A percentile compares a stretch with the other conserved stretches of the same genome.
Evolutionary conservation across 2,329 filamentous ascomycete species (phyloP).

Genomic region (Cladosporium velox): DNA sequence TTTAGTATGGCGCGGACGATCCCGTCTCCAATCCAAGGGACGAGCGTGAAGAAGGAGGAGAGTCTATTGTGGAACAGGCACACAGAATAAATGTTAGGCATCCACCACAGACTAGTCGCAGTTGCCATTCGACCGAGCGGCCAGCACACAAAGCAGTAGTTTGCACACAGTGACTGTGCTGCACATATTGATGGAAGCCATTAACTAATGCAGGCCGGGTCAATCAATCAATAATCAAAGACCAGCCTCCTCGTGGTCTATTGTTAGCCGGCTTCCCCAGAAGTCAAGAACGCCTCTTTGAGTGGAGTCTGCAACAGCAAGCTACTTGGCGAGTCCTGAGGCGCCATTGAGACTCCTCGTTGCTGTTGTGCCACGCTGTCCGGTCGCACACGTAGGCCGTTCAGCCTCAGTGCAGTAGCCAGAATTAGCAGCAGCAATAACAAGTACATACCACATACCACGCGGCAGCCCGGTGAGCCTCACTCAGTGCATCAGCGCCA

Average conservation of each 20-base stretch:
- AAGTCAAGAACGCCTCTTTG: background rate
- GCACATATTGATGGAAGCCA: background rate
- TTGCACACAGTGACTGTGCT: background rate
- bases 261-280: conserved; percentile 7
- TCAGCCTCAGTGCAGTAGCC: background rate
- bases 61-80: background rate
- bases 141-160: background rate
- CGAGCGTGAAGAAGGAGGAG: conserved; percentile 3
- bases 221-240: background rate
- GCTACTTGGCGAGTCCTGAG: conserved; percentile 7
- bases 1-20: background rate
- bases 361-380: conserved; percentile 2
- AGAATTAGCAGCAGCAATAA: background rate
- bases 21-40: background rate
- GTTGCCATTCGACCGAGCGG: background rate
- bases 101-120: background rate
- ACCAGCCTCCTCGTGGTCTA: background rate
- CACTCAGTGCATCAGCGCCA: background rate
- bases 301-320: background rate
- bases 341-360: background rate
- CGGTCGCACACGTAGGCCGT: background rate
- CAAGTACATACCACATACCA: background rate
- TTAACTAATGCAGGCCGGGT: background rate
- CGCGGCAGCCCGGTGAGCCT: conserved; percentile 1
- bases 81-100: background rate